Evolutionary conservation across 129 eudicot species (phyloP).

Genomic region (sunflower (Helianthus annuus)): DNA sequence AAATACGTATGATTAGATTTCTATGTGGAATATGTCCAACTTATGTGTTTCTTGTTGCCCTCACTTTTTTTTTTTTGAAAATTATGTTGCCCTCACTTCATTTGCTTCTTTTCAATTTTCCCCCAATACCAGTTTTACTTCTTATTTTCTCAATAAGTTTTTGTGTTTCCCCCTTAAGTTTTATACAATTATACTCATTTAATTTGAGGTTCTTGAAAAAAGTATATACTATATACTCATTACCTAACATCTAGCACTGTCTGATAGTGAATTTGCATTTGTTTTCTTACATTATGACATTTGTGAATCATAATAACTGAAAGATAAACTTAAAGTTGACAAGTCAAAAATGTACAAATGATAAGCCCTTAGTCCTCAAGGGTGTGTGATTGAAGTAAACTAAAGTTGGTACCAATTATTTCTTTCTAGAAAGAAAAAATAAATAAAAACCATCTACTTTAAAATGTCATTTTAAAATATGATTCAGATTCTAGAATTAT

Average conservation of each 20-base stretch:
- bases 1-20: too few species aligned
- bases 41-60: too few species aligned
- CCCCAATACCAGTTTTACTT: too few species aligned
- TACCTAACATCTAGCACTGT: background rate
- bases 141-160: slow-evolving; percentile 49
- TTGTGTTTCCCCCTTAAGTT: background rate
- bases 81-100: too few species aligned
- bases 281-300: slow-evolving; percentile 15
- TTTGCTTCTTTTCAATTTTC: too few species aligned
- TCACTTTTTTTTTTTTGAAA: too few species aligned
- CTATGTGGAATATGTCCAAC: too few species aligned
- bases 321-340: slow-evolving; percentile 7
- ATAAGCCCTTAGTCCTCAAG: slow-evolving; percentile 13
- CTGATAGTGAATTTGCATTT: background rate
- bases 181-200: background rate
- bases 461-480: too few species aligned
- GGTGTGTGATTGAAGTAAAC: slow-evolving; percentile 40
- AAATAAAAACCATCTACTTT: too few species aligned
- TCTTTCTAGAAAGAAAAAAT: too few species aligned
- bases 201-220: background rate
- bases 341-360: slow-evolving; percentile 35
- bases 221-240: background rate
- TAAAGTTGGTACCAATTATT: slow-evolving; percentile 4
- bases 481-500: too few species aligned
- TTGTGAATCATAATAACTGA: slow-evolving; percentile 19